Conservation (phyloP, 768 basidiomycete species). For the Amanita inopinata region DNA sequence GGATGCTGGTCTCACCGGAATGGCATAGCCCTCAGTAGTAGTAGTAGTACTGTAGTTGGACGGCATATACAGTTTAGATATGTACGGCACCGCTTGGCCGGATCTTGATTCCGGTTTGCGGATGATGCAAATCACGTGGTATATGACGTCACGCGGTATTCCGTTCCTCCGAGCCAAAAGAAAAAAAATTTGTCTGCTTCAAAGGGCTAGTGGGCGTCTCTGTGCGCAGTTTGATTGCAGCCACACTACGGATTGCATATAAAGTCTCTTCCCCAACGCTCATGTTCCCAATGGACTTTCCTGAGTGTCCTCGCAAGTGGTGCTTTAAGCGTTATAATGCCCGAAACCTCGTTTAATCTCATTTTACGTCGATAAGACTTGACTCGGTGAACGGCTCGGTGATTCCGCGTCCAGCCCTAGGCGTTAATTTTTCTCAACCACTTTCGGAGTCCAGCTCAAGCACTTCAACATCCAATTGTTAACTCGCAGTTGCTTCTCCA, state of each 20-base stretch:
- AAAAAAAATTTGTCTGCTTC: constrained; percentile 33
- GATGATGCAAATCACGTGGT: no score
- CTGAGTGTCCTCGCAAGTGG: background rate
- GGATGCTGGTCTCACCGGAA: constrained; percentile 20
- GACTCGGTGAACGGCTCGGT: constrained; percentile 55
- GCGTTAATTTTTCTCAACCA: constrained; percentile 13
- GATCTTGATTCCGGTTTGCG: no score
- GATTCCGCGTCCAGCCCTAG: constrained; percentile 19
- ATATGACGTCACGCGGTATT: constrained; percentile 24
- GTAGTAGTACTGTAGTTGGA: no score
- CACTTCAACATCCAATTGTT: constrained; percentile 13
- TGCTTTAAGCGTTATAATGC: background rate
- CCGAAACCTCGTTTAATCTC: background rate
- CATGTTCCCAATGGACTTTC: background rate
- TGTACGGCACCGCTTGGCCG: no score
- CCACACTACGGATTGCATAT: background rate
- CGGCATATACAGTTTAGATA: no score
- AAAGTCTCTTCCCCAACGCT: background rate
- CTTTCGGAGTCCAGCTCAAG: constrained; percentile 15
- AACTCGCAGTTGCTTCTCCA: constrained; percentile 19
- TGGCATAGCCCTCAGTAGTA: background rate
- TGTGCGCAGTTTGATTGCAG: constrained; percentile 11
- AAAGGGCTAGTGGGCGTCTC: constrained; percentile 15
- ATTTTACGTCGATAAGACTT: constrained; percentile 22
- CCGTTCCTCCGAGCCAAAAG: constrained; percentile 31